Base-by-base conservation (phyloP, 169 alveolate species). In the Eimeria necatrix region DNA sequence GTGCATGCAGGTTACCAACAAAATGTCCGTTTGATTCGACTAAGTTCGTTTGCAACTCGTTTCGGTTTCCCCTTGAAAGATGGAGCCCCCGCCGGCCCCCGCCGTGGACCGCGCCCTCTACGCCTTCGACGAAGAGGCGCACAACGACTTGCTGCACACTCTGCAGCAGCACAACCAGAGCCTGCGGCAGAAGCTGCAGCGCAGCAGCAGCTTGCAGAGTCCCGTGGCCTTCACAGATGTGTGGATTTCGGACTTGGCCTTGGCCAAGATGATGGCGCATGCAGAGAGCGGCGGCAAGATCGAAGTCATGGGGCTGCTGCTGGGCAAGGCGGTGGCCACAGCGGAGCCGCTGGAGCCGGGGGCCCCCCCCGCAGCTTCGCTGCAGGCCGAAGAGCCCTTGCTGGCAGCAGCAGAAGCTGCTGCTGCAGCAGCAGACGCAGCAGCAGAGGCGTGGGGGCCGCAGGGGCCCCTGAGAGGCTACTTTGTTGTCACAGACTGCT, bases 231-330 rank as follows among this genome's bases (percentile, higher is more conserved):
- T 93, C 53, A 49, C 89, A 53, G 60, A 81, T 12, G 98, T 97
- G 76, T 95, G 96, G 94, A 96, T 97, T 9, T 96, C 98, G 8
- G 97, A 98, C 6, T 96, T 97, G 68, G 98, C 99, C 4, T 96
- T 98, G 59, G 95, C 98, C 49, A 98, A 98, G 94, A 98, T 98
- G 98, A 97, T 98, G 71, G 97, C 97, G 96, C 99, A 98, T 92
- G 98, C 99, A 46, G 95, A 96, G 87, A 74, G 96, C 76, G 99
- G 99, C 46, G 99, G 98, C 4, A 96, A 95, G 41, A 93, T 97
- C 59, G 99, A 98, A 73, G 98, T 98, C 60, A 98, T 98, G 99
- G 99, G 99, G 26, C 96, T 98, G n/a, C 97, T 98, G 98, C 98
- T 97, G 89, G 99, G 99, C 51, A 98, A 98, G 96, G 97, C 97